Percentiles rank a stretch among this genome's conserved stretches.
Evolutionary conservation across 768 basidiomycete genomes (phyloP).

Genomic region (Pleurotus platypus): DNA sequence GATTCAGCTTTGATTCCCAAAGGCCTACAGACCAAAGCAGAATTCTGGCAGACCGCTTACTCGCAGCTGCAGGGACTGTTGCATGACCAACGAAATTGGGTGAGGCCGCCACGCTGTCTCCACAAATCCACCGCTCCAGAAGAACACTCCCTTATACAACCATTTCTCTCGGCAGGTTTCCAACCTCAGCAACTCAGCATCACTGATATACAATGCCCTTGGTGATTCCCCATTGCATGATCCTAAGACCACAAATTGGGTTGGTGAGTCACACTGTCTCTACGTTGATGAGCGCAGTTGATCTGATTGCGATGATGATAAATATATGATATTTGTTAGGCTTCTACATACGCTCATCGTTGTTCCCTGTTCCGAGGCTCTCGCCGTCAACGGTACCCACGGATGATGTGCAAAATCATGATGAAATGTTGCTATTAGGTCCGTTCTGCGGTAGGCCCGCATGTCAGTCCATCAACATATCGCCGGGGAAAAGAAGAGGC

Average conservation of each 20-base stretch:
- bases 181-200: slow-evolving; percentile 83
- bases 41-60: slow-evolving; percentile 80
- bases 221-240: slow-evolving; percentile 64
- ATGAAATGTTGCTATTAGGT: slow-evolving; percentile 56
- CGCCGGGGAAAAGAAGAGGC: slow-evolving; percentile 55
- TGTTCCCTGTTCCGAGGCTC: slow-evolving; percentile 52
- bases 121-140: background rate
- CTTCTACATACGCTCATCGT: slow-evolving; percentile 72
- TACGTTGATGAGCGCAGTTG: background rate
- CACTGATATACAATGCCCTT: slow-evolving; percentile 76
- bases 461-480: slow-evolving; percentile 73
- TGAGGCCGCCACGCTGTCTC: slow-evolving; percentile 25
- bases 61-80: slow-evolving; percentile 60
- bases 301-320: slow-evolving; percentile 1
- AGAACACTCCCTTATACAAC: slow-evolving; percentile 2
- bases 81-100: slow-evolving; percentile 75
- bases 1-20: slow-evolving; percentile 71
- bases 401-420: slow-evolving; percentile 14
- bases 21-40: slow-evolving; percentile 64
- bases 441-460: slow-evolving; percentile 93
- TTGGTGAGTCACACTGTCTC: slow-evolving; percentile 58
- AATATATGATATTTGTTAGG: slow-evolving; percentile 41
- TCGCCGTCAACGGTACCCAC: slow-evolving; percentile 13
- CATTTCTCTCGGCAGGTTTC: slow-evolving; percentile 50
- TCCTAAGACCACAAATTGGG: slow-evolving; percentile 85